Percentiles rank a stretch among this genome's conserved stretches.
Conservation (phyloP, 768 basidiomycete species). For the Tubosaeta sp. region DNA sequence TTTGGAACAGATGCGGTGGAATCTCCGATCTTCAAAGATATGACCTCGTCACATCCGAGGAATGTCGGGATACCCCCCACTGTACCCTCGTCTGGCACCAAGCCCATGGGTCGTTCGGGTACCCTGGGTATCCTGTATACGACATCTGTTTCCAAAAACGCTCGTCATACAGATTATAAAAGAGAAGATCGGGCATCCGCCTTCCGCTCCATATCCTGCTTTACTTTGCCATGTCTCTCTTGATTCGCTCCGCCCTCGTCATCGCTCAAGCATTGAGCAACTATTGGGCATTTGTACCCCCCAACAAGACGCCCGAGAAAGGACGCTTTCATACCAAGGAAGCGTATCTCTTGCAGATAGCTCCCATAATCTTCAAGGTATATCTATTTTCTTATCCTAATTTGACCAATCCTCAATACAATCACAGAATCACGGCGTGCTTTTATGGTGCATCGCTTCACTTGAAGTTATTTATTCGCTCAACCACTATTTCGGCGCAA, state of each 20-base stretch:
- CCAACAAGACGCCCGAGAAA: slow-evolving; percentile 49
- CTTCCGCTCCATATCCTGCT: background rate
- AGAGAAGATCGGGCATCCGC: background rate
- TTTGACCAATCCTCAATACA: background rate
- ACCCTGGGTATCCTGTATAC: background rate
- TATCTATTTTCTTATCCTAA: background rate
- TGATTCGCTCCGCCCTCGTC: slow-evolving; percentile 43
- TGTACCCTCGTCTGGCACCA: background rate
- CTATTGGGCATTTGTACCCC: slow-evolving; percentile 51
- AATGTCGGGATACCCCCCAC: background rate
- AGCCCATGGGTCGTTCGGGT: background rate
- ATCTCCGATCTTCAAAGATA: background rate
- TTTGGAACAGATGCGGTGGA: slow-evolving; percentile 1
- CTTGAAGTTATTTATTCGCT: slow-evolving; percentile 49
- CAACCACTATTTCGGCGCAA: slow-evolving; percentile 25
- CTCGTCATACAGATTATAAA: slow-evolving; percentile 16
- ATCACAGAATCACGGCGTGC: slow-evolving; percentile 43
- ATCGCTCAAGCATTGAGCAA: slow-evolving; percentile 47
- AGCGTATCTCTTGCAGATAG: slow-evolving; percentile 50
- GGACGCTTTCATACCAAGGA: slow-evolving; percentile 52
- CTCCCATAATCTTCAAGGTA: slow-evolving; percentile 55
- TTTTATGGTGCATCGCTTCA: slow-evolving; percentile 46
- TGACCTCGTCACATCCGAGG: background rate
- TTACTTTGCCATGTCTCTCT: slow-evolving; percentile 50
- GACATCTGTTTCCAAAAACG: slow-evolving; percentile 3